These are phyloP conservation scores for Maudiozyma pseudohumilis DNA, from an alignment of 805 yeast species.

Conservation along the genomic window DNA sequence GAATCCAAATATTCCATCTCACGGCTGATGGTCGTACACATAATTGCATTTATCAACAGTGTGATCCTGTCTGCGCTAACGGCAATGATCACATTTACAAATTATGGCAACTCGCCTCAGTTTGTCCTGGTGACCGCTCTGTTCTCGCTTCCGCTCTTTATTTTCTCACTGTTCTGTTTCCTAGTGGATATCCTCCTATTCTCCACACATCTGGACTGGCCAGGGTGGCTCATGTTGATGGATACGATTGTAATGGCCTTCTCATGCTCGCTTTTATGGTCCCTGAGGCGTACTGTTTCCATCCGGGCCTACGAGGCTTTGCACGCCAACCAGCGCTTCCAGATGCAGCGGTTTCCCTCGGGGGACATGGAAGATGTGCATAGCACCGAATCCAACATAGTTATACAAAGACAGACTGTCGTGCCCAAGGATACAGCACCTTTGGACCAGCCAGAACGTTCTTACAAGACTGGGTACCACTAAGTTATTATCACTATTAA, in stretches of 20 bases:
- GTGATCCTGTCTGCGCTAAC: conserved; percentile 36
- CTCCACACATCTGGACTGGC: conserved; percentile 63
- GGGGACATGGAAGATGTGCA: neutral
- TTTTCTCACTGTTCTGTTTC: conserved; percentile 62
- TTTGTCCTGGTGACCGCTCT: conserved; percentile 44
- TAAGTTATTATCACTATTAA: neutral
- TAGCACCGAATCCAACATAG: too few relatives aligned
- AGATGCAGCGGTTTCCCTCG: conserved; percentile 1
- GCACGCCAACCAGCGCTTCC: conserved; percentile 8
- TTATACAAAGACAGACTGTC: too few relatives aligned
- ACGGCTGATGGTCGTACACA: conserved; percentile 55
- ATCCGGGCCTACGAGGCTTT: conserved; percentile 15
- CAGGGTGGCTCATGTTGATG: conserved; percentile 75
- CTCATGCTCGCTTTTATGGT: conserved; percentile 56
- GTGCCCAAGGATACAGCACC: neutral
- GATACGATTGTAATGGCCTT: conserved; percentile 58
- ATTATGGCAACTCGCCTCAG: conserved; percentile 29
- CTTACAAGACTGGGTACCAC: neutral
- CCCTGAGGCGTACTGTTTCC: conserved; percentile 57
- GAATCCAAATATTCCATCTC: conserved; percentile 50
- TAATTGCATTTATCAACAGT: conserved; percentile 50
- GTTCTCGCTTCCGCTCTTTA: conserved; percentile 57
- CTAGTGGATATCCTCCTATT: conserved; percentile 75
- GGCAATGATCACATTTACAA: conserved; percentile 32
- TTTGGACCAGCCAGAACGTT: neutral